These are phyloP conservation scores for Escallonia rubra DNA, from an alignment of 129 eudicot species.

Conservation along the genomic window DNA sequence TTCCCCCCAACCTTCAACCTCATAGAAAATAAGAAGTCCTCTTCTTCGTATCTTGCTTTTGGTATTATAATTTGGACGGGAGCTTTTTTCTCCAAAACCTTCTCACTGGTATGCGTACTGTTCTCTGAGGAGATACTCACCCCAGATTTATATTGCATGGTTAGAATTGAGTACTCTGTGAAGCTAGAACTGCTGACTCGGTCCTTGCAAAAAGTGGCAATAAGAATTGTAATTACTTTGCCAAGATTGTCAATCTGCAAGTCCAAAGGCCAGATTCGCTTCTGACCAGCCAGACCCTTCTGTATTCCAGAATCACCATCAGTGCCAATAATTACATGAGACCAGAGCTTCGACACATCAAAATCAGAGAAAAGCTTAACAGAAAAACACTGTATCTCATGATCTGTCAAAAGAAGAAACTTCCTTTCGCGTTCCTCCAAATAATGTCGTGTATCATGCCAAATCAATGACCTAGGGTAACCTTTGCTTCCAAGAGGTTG, in stretches of 20 bases:
- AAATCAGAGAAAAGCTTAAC: constrained; percentile 35
- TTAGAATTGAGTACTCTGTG: constrained; percentile 85
- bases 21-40: constrained; percentile 87
- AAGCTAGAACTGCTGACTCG: constrained; percentile 90
- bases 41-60: constrained; percentile 93
- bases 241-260: constrained; percentile 64
- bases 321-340: constrained; percentile 82
- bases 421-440: constrained; percentile 39
- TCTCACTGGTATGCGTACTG: constrained; percentile 28
- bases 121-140: constrained; percentile 33
- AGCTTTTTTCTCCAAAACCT: constrained; percentile 72
- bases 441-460: constrained; percentile 47
- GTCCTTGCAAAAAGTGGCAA: constrained; percentile 88
- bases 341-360: constrained; percentile 60
- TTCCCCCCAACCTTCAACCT: constrained; percentile 84
- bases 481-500: constrained; percentile 52
- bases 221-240: constrained; percentile 69
- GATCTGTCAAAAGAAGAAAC: constrained; percentile 75
- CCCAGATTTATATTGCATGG: constrained; percentile 91
- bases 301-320: constrained; percentile 91
- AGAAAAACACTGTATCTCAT: constrained; percentile 75
- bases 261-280: constrained; percentile 92
- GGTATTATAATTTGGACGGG: constrained; percentile 89
- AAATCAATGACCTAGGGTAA: constrained; percentile 73
- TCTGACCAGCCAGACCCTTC: constrained; percentile 94